phyloP scores from a whole-genome alignment of 495 filamentous ascomycete species.

The Opeltia flavorubescens region DNA sequence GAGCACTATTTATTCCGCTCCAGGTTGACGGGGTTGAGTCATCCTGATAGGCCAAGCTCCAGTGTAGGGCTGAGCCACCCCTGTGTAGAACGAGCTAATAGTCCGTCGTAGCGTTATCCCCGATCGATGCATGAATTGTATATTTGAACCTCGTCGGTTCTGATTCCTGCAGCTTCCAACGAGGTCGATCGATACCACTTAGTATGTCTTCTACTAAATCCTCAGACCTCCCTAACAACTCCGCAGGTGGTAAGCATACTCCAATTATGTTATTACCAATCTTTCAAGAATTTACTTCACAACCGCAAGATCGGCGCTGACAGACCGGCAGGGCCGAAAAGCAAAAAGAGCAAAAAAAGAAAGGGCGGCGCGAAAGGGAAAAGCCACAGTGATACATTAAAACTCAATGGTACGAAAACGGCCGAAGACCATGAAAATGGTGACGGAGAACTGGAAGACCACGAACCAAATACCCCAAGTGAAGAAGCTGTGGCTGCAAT shows the following conservation, averaged over 20 bases:
- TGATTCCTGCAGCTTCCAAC: too few species aligned
- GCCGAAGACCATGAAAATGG: slow-evolving; percentile 12
- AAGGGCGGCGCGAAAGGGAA: slow-evolving; percentile 28
- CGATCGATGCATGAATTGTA: too few species aligned
- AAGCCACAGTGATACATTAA: slow-evolving; percentile 17
- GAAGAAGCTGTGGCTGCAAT: background rate
- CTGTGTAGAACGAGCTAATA: too few species aligned
- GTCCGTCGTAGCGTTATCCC: too few species aligned
- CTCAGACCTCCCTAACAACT: background rate
- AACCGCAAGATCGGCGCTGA: background rate
- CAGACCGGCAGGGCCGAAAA: slow-evolving; percentile 15
- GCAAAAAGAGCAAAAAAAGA: slow-evolving; percentile 63
- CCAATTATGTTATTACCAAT: background rate
- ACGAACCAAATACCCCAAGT: slow-evolving; percentile 12
- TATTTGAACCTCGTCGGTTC: too few species aligned
- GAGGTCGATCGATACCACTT: too few species aligned
- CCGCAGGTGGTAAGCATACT: background rate
- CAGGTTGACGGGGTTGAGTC: background rate
- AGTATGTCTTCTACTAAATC: background rate
- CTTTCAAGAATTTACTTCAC: background rate
- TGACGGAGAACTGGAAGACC: slow-evolving; percentile 11
- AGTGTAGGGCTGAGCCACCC: too few species aligned
- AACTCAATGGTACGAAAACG: slow-evolving; percentile 20
- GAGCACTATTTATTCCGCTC: background rate
- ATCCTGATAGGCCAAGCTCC: too few species aligned